Percentiles rank a stretch among this genome's conserved stretches.
Conservation (phyloP, 2,329 filamentous ascomycete genomes). For the Arthroderma sp. region DNA sequence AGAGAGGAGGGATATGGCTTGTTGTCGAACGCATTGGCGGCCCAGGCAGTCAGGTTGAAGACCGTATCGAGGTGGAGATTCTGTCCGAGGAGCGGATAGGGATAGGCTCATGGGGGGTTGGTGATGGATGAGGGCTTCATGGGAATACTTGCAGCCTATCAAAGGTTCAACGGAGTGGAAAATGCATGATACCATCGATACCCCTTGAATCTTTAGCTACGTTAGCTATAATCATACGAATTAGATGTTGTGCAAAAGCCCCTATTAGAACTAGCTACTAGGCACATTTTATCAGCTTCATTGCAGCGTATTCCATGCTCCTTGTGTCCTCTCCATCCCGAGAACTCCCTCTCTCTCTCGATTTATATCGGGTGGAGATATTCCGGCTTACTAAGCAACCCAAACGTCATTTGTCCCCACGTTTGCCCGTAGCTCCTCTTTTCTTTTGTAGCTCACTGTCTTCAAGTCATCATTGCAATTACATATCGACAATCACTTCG, state of each 20-base stretch:
- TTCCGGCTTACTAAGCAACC: neutral
- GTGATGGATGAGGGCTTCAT: slow-evolving; percentile 9
- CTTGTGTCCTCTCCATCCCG: too few relatives aligned
- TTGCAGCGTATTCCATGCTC: too few relatives aligned
- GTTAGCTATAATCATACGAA: too few relatives aligned
- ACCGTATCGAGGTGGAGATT: slow-evolving; percentile 34
- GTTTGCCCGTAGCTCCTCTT: neutral
- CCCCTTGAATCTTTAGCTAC: too few relatives aligned
- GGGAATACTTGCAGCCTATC: neutral
- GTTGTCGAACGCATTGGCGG: slow-evolving; percentile 70
- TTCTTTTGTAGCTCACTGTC: neutral
- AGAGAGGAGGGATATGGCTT: slow-evolving; percentile 56
- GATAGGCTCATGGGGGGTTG: slow-evolving; percentile 33
- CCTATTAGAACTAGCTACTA: too few relatives aligned
- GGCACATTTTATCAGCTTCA: too few relatives aligned
- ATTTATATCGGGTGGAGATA: neutral
- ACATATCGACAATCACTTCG: neutral
- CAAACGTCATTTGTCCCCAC: slow-evolving; percentile 4
- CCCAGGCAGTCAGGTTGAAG: slow-evolving; percentile 39
- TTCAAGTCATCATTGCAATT: slow-evolving; percentile 6
- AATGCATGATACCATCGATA: too few relatives aligned
- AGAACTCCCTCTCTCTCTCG: neutral
- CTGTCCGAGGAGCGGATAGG: slow-evolving; percentile 33
- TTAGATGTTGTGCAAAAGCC: too few relatives aligned
- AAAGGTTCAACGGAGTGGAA: neutral